Base-by-base conservation (phyloP, 371 early-diverging fungal species). In the Zopfochytrium polystomum region DNA sequence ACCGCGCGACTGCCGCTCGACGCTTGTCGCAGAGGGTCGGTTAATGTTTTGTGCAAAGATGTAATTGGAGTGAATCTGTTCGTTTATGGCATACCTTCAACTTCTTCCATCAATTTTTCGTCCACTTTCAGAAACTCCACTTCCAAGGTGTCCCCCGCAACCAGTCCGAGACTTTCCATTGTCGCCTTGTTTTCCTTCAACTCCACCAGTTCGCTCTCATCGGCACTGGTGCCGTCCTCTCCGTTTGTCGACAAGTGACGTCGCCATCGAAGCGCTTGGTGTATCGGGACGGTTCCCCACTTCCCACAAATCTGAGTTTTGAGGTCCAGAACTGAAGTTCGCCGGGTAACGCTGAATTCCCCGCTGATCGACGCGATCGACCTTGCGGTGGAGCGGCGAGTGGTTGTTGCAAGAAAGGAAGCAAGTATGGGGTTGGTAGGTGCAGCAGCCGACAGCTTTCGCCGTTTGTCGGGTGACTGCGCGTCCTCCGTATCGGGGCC, bases 221-320 rank as follows among this genome's bases (percentile, higher is more conserved):
- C n/a, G n/a, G n/a, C n/a, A n/a, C n/a, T n/a, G n/a, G n/a, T n/a
- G n/a, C n/a, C n/a, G n/a, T n/a, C n/a, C n/a, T n/a, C n/a, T n/a
- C n/a, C n/a, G n/a, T n/a, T n/a, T n/a, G n/a, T n/a, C n/a, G n/a
- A n/a, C n/a, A n/a, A n/a, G n/a, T n/a, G n/a, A n/a, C n/a, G n/a
- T n/a, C n/a, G n/a, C n/a, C 47, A 48, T 25, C 25, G 50, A 13
- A 58, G 33, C n/a, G 34, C 49, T 29, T 58, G 58, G 26, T 58
- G 58, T 23, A 58, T 50, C 13, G 58, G 58, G 15, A 50, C 49
- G 9, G 50, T 50, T 7, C 38, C 32, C 58, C 58, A 58, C 26
- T 58, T 58, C 5, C 18, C 33, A 6, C 33, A 34, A 33, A 58
- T 58, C 55, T 38, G 15, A 9, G 49, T 58, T 47, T 58, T 58